phyloP scores from a whole-genome alignment of 139 green algal genomes.

The Chlorella sp. region DNA sequence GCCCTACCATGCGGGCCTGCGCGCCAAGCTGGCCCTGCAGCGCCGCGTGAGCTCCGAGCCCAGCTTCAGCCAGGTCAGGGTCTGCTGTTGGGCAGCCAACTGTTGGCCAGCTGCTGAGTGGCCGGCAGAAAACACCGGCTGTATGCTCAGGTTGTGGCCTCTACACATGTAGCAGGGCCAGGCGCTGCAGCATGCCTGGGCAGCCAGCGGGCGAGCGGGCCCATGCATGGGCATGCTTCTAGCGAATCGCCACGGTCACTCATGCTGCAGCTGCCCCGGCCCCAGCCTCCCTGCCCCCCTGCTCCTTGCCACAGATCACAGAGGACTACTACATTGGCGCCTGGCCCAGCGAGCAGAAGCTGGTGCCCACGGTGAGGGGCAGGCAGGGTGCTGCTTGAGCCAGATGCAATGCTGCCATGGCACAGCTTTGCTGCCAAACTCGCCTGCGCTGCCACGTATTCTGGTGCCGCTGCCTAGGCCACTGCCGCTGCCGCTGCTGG shows the following conservation, averaged over 20 bases:
- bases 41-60: constrained; percentile 45
- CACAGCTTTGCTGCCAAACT: background rate
- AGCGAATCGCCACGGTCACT: background rate
- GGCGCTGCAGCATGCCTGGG: too few species aligned
- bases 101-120: background rate
- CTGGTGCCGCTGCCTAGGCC: too few species aligned
- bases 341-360: constrained; percentile 39
- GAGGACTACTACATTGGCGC: constrained; percentile 42
- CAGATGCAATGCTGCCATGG: background rate
- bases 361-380: constrained; percentile 46
- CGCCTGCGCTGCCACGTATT: too few species aligned
- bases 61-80: constrained; percentile 43
- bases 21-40: constrained; percentile 60
- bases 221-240: too few species aligned
- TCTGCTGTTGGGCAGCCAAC: background rate
- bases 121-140: too few species aligned
- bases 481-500: too few species aligned
- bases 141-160: too few species aligned
- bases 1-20: constrained; percentile 66
- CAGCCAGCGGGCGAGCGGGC: too few species aligned
- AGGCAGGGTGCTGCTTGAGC: too few species aligned
- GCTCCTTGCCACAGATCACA: constrained; percentile 34
- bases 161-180: too few species aligned
- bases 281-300: background rate
- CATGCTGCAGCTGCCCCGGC: background rate